Evolutionary conservation across 139 green algal genomes (phyloP).

Genomic region (Dunaliella sp.): DNA sequence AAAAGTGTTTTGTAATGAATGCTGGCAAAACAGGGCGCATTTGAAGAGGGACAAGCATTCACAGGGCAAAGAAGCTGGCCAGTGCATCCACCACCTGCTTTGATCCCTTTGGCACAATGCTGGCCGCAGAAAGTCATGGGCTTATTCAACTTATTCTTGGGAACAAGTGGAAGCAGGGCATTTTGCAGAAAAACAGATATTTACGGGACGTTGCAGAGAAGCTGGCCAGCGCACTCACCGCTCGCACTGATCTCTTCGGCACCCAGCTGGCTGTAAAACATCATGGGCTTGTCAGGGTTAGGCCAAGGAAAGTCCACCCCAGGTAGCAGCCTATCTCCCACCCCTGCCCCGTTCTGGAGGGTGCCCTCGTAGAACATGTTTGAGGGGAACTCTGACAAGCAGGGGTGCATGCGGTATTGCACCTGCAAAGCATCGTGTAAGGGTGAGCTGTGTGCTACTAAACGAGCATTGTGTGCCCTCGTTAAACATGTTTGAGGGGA

Average conservation of each 20-base stretch:
- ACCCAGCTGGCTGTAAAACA: slow-evolving; percentile 95
- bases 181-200: not conserved
- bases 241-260: slow-evolving; percentile 58
- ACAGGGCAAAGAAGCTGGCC: too few relatives aligned
- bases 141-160: too few relatives aligned
- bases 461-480: not conserved
- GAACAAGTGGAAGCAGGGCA: too few relatives aligned
- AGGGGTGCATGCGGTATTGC: slow-evolving; percentile 99
- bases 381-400: slow-evolving; percentile 91
- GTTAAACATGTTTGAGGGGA: not conserved
- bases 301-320: slow-evolving; percentile 59
- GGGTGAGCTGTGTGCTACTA: not conserved
- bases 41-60: too few relatives aligned
- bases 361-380: slow-evolving; percentile 98
- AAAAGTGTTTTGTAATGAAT: too few relatives aligned
- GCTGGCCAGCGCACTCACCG: not conserved
- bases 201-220: not conserved
- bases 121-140: not conserved
- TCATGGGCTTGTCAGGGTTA: slow-evolving; percentile 80
- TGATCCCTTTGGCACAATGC: not conserved
- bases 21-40: too few relatives aligned
- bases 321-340: slow-evolving; percentile 34
- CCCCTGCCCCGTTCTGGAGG: slow-evolving; percentile 74
- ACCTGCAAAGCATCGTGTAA: slow-evolving; percentile 42
- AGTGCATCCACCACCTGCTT: not conserved